Conservation (phyloP, 169 alveolate species). For the Theileria parva region DNA sequence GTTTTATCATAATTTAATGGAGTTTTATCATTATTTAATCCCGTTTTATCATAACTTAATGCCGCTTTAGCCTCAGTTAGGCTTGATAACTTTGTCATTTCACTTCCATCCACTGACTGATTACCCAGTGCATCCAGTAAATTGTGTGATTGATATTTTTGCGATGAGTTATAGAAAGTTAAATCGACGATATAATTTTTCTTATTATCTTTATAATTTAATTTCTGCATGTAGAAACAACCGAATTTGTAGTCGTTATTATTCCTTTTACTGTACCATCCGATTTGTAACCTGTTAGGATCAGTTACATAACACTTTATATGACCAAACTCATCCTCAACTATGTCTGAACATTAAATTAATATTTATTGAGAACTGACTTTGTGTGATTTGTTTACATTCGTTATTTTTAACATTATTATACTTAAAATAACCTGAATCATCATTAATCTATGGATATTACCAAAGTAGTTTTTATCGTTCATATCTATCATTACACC, state of each 20-base stretch:
- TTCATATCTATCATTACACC: slow-evolving; percentile 52
- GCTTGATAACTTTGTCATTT: too few species aligned
- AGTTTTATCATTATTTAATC: too few species aligned
- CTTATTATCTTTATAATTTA: neutral
- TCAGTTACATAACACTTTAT: slow-evolving; percentile 55
- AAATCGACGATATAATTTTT: neutral
- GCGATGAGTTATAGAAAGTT: too few species aligned
- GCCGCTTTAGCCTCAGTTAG: too few species aligned
- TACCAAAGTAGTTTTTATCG: slow-evolving; percentile 48
- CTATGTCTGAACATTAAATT: slow-evolving; percentile 25
- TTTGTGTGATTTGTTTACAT: slow-evolving; percentile 40
- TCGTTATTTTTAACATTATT: slow-evolving; percentile 18
- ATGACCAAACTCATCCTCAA: slow-evolving; percentile 45
- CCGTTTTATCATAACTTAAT: too few species aligned
- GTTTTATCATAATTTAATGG: too few species aligned
- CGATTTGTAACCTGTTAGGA: slow-evolving; percentile 39
- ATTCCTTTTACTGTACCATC: slow-evolving; percentile 57
- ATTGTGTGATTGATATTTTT: too few species aligned
- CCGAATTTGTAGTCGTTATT: slow-evolving; percentile 66
- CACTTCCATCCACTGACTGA: too few species aligned
- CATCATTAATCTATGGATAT: neutral
- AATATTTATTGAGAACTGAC: slow-evolving; percentile 8
- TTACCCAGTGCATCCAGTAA: too few species aligned
- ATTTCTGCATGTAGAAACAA: slow-evolving; percentile 57
- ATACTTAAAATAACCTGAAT: slow-evolving; percentile 48